phyloP scores from a whole-genome alignment of 1,139 yeast genomes.

The Magnusiomyces magnusii region DNA sequence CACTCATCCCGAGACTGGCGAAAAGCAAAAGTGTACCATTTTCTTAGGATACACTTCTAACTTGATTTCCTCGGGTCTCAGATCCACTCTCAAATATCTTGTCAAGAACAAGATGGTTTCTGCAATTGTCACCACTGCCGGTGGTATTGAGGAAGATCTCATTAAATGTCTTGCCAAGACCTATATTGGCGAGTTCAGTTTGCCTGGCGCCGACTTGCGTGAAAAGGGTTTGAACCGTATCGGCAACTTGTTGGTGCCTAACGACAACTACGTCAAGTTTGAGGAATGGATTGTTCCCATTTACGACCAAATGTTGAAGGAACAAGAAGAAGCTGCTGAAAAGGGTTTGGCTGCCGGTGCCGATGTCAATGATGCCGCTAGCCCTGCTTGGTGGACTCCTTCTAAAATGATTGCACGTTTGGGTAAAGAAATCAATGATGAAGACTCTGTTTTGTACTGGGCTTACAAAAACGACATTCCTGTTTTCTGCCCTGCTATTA shows the following conservation, averaged over 20 bases:
- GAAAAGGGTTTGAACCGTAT: conserved; percentile 97
- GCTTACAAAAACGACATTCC: conserved; percentile 95
- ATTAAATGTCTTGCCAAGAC: conserved; percentile 96
- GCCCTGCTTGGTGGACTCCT: conserved; percentile 75
- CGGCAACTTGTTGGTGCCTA: conserved; percentile 93
- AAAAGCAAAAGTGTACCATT: conserved; percentile 70
- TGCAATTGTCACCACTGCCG: conserved; percentile 93
- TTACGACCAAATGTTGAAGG: conserved; percentile 76
- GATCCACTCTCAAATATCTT: conserved; percentile 81
- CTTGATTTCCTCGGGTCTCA: conserved; percentile 85
- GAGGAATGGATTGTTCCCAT: conserved; percentile 99
- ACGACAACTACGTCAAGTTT: conserved; percentile 92
- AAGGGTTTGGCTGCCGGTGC: conserved; percentile 30
- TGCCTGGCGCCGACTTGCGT: conserved; percentile 74
- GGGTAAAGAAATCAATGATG: conserved; percentile 92
- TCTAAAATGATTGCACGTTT: conserved; percentile 83
- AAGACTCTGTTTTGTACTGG: conserved; percentile 92
- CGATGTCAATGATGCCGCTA: conserved; percentile 51
- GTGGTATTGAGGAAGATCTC: conserved; percentile 96
- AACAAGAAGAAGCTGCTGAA: conserved; percentile 65
- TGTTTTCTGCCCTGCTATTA: conserved; percentile 91
- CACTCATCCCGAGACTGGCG: conserved; percentile 65
- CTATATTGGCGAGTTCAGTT: conserved; percentile 79
- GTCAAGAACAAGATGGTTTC: conserved; percentile 93
- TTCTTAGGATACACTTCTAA: conserved; percentile 97